Evolutionary conservation across 192 early-diverging fungal genomes (phyloP).

Genomic region (Coemansia sp.): DNA sequence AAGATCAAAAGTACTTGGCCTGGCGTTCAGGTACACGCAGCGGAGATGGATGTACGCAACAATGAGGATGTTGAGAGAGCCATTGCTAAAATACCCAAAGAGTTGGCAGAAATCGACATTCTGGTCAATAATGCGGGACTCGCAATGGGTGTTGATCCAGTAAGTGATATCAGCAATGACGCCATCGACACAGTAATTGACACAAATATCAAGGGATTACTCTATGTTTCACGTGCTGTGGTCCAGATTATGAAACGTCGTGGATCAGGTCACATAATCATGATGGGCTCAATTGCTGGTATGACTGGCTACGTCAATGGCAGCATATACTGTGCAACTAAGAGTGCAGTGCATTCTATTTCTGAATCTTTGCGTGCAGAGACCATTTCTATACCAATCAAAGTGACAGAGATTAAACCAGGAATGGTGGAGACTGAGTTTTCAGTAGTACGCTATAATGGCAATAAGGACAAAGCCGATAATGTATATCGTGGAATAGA

Average conservation of each 20-base stretch:
- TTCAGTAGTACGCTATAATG: slow-evolving; percentile 72
- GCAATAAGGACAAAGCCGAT: slow-evolving; percentile 64
- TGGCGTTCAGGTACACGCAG: slow-evolving; percentile 57
- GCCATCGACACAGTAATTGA: slow-evolving; percentile 78
- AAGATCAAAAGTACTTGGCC: slow-evolving; percentile 56
- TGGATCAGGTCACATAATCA: slow-evolving; percentile 76
- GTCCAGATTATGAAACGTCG: slow-evolving; percentile 71
- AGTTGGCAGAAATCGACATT: slow-evolving; percentile 65
- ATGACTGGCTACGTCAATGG: slow-evolving; percentile 64
- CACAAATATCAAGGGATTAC: slow-evolving; percentile 86
- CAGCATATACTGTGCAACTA: slow-evolving; percentile 79
- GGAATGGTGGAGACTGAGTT: slow-evolving; percentile 92
- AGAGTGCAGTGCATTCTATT: slow-evolving; percentile 81
- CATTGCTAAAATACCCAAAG: slow-evolving; percentile 55
- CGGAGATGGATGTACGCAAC: slow-evolving; percentile 72
- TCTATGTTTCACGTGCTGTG: slow-evolving; percentile 78
- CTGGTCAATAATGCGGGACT: slow-evolving; percentile 91
- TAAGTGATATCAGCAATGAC: slow-evolving; percentile 62
- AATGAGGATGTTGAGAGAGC: slow-evolving; percentile 53
- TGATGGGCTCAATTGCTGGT: slow-evolving; percentile 78
- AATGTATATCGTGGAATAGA: slow-evolving; percentile 76
- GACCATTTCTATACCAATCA: slow-evolving; percentile 67
- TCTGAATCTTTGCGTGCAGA: slow-evolving; percentile 72
- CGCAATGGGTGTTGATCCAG: slow-evolving; percentile 67
- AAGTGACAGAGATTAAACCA: slow-evolving; percentile 78